Base-by-base conservation (phyloP, 208 protist species). In the Trypanosoma theileri region DNA sequence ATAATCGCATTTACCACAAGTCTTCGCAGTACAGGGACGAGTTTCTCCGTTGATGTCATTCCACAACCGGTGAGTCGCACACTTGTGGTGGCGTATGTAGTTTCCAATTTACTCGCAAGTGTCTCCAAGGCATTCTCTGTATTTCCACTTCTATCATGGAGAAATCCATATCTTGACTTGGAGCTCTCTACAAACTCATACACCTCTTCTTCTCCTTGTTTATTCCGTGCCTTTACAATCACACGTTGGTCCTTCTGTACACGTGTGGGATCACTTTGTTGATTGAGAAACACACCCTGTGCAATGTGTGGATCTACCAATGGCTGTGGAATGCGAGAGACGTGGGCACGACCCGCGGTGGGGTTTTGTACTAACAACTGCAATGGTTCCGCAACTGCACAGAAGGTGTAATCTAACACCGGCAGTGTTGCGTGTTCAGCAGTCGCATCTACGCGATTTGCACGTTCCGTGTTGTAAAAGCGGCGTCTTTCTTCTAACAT, bases 161-260 rank as follows among this genome's bases (percentile, higher is more conserved):
- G 54, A 53, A 86, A 77, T 13, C 67, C 74, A 52, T 79, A 82
- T 21, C 84, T 75, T 17, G 82, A 58, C 40, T 68, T 69, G 12
- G 74, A 50, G 31, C 65, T 74, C 24, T 56, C 59, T 17, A 85
- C 77, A 74, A 95, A 91, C 75, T 95, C 90, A 73, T 95, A 95
- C 22, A 87, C 90, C 75, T 95, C 85, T 77, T 95, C 90, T 58
- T 95, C 90, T 13, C 90, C 90, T 13, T 75, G 54, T 73, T 93
- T 93, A 73, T 95, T 95, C 54, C 84, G 81, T 13, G 90, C 90
- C 72, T 92, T 93, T 70, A 95, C 87, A 52, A 95, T 75, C 42
- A 82, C 83, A 21, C 86, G 84, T 22, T 58, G 68, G 4, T 70
- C 62, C 31, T 53, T 68, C 24, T 64, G 28, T 17, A 22, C 7